Conservation (phyloP, 2,329 filamentous ascomycete species). For the Trichophyton simii region DNA sequence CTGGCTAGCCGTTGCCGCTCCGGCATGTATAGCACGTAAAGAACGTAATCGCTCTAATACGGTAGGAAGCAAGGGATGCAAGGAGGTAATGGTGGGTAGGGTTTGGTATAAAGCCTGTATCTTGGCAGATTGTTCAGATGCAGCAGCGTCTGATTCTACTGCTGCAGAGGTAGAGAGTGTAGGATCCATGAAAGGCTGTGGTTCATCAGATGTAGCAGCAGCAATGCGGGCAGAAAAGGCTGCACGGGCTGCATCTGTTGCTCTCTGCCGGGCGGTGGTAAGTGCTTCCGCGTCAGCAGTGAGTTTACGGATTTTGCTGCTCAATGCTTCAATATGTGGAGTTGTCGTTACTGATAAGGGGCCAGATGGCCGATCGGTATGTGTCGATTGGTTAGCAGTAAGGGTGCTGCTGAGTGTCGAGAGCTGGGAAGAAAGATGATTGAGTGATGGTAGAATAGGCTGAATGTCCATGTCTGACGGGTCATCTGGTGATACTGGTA, state of each 20-base stretch:
- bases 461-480: slow-evolving; percentile 41
- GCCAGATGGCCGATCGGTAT: slow-evolving; percentile 18
- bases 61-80: slow-evolving; percentile 72
- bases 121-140: slow-evolving; percentile 62
- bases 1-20: slow-evolving; percentile 69
- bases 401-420: slow-evolving; percentile 50
- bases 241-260: slow-evolving; percentile 31
- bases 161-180: slow-evolving; percentile 19
- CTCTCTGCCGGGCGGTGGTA: slow-evolving; percentile 31
- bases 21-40: slow-evolving; percentile 69
- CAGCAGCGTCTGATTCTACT: slow-evolving; percentile 40
- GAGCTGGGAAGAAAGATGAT: slow-evolving; percentile 69
- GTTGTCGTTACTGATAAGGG: slow-evolving; percentile 22
- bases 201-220: slow-evolving; percentile 24
- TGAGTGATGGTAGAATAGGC: slow-evolving; percentile 71
- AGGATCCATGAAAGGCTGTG: slow-evolving; percentile 23
- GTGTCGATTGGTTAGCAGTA: not conserved
- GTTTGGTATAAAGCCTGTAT: slow-evolving; percentile 86
- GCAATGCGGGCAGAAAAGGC: slow-evolving; percentile 29
- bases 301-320: slow-evolving; percentile 32
- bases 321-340: slow-evolving; percentile 33
- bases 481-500: slow-evolving; percentile 37
- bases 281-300: slow-evolving; percentile 35
- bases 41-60: slow-evolving; percentile 76
- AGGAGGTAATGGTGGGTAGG: slow-evolving; percentile 72